Base-by-base conservation (phyloP, 257 asterid genomes). In the Gardenia jasminoides region DNA sequence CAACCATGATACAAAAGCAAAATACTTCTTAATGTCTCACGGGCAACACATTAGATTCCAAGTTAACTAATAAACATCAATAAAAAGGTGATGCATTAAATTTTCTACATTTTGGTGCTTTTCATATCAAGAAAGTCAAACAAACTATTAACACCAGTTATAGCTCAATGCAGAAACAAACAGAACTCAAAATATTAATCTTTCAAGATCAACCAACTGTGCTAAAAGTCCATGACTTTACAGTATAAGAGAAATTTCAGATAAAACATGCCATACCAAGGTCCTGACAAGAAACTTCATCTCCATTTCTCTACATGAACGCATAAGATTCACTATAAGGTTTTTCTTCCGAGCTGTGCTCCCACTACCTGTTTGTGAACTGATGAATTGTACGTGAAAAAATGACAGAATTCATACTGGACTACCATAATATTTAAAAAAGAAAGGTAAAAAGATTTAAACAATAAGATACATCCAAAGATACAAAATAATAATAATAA, bases 261-360 rank as follows among this genome's bases (percentile, higher is more conserved):
- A 72, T 36, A 24, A 22, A 48, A 41, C 19, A 74, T 31, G 81
- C 26, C 88, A 79, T 88, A 94, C 98, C 97, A 94, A 85, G 72
- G 97, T 94, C 84, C 98, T 88, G 83, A 94, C 97, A 77, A 94
- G 83, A 90, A 91, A 94, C 79, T 92, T 94, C 89, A 91, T 90
- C 90, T 92, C 98, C 90, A 88, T 92, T 84, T 92, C 98, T 88
- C 97, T 87, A 83, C 98, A 92, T 52, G 98, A 91, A 82, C 97
- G 82, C 97, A 94, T 84, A 83, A 94, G 98, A 85, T 90, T 89
- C 88, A 92, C 84, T 70, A 94, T 83, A 70, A 94, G 92, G 84
- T 87, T 85, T 85, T 94, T 94, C 94, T 89, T 94, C 85, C 92
- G 90, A 80, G 41, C 68, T 65, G 90, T 87, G 81, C 98, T 94